Evolutionary conservation across 495 filamentous ascomycete species (phyloP).

Genomic region (Neurospora sublineolata): DNA sequence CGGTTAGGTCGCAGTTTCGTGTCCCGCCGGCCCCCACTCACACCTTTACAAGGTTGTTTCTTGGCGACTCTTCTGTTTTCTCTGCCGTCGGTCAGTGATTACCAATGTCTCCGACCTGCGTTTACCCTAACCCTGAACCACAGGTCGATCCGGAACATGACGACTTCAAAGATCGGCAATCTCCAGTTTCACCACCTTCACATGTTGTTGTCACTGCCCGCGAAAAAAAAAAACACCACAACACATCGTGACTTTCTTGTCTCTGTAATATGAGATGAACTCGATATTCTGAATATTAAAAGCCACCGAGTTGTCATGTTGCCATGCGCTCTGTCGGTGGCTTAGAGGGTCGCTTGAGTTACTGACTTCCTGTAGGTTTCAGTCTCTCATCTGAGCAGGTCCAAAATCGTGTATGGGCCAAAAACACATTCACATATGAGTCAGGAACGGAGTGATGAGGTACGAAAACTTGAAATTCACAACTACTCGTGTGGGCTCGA

Average conservation of each 20-base stretch:
- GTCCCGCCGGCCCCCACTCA: background rate
- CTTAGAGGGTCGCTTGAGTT: background rate
- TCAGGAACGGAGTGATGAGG: background rate
- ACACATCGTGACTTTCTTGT: background rate
- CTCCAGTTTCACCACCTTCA: background rate
- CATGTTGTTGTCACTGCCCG: background rate
- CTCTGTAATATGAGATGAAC: background rate
- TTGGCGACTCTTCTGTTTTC: background rate
- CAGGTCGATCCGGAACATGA: background rate
- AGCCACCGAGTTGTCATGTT: background rate
- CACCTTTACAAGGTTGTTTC: background rate
- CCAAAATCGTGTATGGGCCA: background rate
- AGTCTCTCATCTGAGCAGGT: background rate
- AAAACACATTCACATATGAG: background rate
- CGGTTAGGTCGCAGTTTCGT: background rate
- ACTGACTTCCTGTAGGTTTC: background rate
- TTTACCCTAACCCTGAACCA: background rate
- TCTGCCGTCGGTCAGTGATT: background rate
- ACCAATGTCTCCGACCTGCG: background rate
- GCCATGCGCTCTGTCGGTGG: background rate
- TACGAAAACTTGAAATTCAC: background rate
- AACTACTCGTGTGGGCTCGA: background rate
- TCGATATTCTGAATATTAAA: background rate
- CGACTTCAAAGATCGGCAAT: background rate
- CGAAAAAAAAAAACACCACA: background rate